Conservation (phyloP, 2,329 filamentous ascomycete species). For the Rhytidhysteron rufulum region DNA sequence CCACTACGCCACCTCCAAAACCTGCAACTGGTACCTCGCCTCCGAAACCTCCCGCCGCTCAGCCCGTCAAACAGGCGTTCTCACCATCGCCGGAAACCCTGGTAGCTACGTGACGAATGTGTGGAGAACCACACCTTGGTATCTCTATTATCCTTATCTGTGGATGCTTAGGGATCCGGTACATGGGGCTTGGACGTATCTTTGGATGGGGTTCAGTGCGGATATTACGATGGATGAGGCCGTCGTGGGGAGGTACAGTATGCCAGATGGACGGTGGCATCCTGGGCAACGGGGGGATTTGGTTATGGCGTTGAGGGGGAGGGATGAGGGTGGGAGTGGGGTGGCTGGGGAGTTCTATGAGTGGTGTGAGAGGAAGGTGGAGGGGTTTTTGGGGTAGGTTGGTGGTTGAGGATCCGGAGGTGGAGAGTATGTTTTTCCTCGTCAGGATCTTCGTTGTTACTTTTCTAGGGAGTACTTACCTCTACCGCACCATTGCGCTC, state of each 20-base stretch:
- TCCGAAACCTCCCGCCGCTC: background rate
- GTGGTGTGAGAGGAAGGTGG: slow-evolving; percentile 5
- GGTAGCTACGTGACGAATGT: slow-evolving; percentile 1
- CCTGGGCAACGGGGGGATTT: slow-evolving; percentile 1
- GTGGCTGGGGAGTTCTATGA: background rate
- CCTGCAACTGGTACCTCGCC: background rate
- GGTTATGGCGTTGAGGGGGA: slow-evolving; percentile 1
- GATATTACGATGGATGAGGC: background rate
- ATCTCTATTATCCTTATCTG: background rate
- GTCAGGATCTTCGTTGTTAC: too few relatives aligned
- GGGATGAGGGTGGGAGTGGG: slow-evolving; percentile 5
- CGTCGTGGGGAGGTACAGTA: slow-evolving; percentile 1
- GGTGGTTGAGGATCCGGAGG: too few relatives aligned
- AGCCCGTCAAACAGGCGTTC: slow-evolving; percentile 3
- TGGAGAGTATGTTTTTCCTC: too few relatives aligned
- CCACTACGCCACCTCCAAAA: background rate
- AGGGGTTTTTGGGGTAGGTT: too few relatives aligned
- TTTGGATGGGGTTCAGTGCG: background rate
- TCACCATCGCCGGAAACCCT: slow-evolving; percentile 19
- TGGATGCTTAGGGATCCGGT: background rate
- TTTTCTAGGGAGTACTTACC: too few relatives aligned
- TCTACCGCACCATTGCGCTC: too few relatives aligned
- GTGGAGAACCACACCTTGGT: background rate
- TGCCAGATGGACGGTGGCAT: slow-evolving; percentile 2
- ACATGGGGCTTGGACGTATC: background rate